Evolutionary conservation across 768 basidiomycete genomes (phyloP), one percentile per base, ranked within the genome.

Genomic region (Cantharellus anzutake): DNA sequence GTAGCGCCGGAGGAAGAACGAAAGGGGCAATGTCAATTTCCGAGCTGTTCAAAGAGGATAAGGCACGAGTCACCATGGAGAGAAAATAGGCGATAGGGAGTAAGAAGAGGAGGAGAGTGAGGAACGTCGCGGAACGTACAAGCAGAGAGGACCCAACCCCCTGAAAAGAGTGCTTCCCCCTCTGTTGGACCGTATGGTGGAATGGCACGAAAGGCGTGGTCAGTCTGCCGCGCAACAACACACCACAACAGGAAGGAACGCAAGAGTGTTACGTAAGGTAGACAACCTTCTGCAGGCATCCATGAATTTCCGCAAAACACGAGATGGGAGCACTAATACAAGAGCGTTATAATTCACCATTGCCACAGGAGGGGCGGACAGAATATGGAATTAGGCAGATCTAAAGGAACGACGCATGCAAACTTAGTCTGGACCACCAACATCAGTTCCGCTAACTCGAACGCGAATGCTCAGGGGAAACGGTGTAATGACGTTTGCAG

Each of bases 391-490:
- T 48, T 29, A 11, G 29, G 44, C 44, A 48, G 44, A 48, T 29
- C 44, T 29, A 48, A 11, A 29, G 29, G 44, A 48, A 1, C 11
- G 29, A 11, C 11, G 44, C 11, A 48, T 48, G 44, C 29, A 48
- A 11, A 48, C 11, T 55, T 42, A 38, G 5, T 57, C 56, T 35
- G 41, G 7, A 40, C 41, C 56, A 5, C 77, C 41, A 20, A 86
- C 72, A 66, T 86, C 83, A 14, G 76, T 67, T 5, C 82, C 84
- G 3, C 81, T 84, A 38, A 88, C 74, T 61, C 75, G 81, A 56
- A 87, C 84, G 3, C 70, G 66, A 42, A 90, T 79, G 62, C 79
- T 78, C 42, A 86, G 75, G 2, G 87, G 87, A 65, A 90, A 90
- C 0, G 87, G 87, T 3, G 80, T 81, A 38, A 74, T 70, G 4